Base-by-base conservation (phyloP, 2,329 filamentous ascomycete genomes). In the Cladosporium sp. region DNA sequence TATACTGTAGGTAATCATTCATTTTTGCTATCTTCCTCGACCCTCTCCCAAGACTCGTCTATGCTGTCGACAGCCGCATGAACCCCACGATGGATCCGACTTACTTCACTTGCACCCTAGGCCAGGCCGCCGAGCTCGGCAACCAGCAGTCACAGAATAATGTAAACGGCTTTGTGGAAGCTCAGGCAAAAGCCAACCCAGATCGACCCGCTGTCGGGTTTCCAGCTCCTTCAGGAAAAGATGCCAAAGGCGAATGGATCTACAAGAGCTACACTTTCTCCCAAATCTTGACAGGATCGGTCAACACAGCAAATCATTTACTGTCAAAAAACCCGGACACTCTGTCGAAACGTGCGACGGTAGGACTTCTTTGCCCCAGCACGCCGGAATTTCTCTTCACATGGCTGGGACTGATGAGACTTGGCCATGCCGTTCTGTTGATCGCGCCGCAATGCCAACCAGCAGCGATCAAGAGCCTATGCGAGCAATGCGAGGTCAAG, bases 91-190 rank as follows among this genome's bases (percentile, higher is more conserved):
- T 56, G 42, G 42, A 67, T 11, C 56, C 65, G 9, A 84, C 81
- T 59, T 85, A 86, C 69, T 87, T 87, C 65, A 80, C 80, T 3
- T 87, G 84, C 68, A 86, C 83, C 0, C 75, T 87, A 2, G 84
- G 82, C 1, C 77, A 86, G 66, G 82, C 83, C 11, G 72, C 74
- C 1, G 61, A 62, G 1, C 63, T 79, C 17, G 75, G 72, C 17
- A 61, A 66, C 9, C 65, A 69, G 7, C 74, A 73, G 30, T 68
- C 70, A 0, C 80, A 76, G 63, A 64, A 71, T 2, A 82, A 77
- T 0, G 76, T 85, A 58, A 75, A 76, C 55, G 70, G 79, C 0
- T 75, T 86, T 58, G 69, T 86, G 17, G 76, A 79, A n/a, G 59
- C 70, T 7, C 80, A 83, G 64, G 79, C 79, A 1, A 60, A 67